A percentile compares a stretch with the other conserved stretches of the same genome.
These are phyloP conservation scores for Tolypocladium sp. DNA, from an alignment of 2,329 filamentous ascomycete species.

Conservation along the genomic window DNA sequence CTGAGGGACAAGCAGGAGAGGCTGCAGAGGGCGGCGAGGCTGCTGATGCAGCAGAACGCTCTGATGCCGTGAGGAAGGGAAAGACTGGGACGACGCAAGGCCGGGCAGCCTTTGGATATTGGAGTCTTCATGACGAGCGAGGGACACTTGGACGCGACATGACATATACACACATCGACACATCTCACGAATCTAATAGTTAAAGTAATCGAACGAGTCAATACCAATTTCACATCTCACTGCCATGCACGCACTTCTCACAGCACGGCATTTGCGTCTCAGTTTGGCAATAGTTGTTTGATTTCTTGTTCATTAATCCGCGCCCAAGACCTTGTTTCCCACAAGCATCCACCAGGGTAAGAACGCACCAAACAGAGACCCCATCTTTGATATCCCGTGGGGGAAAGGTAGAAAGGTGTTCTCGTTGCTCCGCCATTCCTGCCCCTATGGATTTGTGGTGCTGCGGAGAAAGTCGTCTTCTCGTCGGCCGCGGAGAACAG, in stretches of 20 bases:
- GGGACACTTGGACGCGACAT: neutral
- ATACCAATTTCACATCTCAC: neutral
- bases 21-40: slow-evolving; percentile 27
- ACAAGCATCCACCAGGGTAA: neutral
- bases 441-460: neutral
- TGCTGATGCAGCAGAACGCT: slow-evolving; percentile 20
- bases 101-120: neutral
- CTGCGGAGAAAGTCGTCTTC: neutral
- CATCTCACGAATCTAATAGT: neutral
- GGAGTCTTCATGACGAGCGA: neutral
- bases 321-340: neutral
- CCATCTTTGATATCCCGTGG: neutral
- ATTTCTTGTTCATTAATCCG: slow-evolving; percentile 4
- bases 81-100: neutral
- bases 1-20: slow-evolving; percentile 28
- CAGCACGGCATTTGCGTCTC: neutral
- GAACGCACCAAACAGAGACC: neutral
- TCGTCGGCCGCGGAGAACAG: slow-evolving; percentile 1
- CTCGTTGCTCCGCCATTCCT: neutral
- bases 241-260: neutral
- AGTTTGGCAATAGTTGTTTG: neutral
- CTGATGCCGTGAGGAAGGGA: neutral
- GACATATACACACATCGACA: neutral
- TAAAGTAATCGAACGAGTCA: neutral
- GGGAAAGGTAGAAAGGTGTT: neutral